These are phyloP conservation scores for Spergularia azorica DNA, from an alignment of 179 eudicot genomes.

Conservation along the genomic window DNA sequence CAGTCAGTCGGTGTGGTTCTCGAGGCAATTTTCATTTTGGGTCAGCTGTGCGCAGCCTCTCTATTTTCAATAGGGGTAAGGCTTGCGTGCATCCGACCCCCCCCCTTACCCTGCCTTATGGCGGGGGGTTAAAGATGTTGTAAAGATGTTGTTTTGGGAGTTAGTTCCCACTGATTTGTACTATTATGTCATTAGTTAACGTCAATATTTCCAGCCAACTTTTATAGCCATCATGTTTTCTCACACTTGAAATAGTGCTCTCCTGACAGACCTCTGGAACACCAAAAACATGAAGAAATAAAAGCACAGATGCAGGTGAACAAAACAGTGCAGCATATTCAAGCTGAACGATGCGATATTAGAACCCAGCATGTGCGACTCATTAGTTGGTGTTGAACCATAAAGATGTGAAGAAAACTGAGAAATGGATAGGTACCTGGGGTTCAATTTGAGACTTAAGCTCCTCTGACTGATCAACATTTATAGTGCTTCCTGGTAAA, in stretches of 20 bases:
- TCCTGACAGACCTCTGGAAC: neutral
- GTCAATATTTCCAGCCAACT: neutral
- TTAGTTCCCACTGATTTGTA: neutral
- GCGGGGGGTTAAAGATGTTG: accelerated
- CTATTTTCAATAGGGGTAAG: no score
- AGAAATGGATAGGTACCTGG: slow-evolving; percentile 44
- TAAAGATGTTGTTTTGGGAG: no score
- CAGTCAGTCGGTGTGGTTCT: no score
- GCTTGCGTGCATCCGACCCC: no score
- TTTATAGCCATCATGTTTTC: neutral
- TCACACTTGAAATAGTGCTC: neutral
- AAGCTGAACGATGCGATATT: neutral
- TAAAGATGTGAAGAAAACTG: neutral
- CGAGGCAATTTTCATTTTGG: no score
- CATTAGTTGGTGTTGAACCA: neutral
- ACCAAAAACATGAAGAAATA: neutral
- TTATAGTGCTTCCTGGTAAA: slow-evolving; percentile 34
- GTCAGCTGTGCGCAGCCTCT: no score
- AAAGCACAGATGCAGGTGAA: neutral
- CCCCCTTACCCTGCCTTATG: no score
- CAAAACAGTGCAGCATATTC: neutral
- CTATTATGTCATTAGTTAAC: neutral
- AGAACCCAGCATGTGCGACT: neutral
- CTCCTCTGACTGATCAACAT: slow-evolving; percentile 31
- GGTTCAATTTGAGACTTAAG: slow-evolving; percentile 34